These are phyloP conservation scores for Trichomonas gallinae DNA, from an alignment of 208 protist genomes.

Conservation along the genomic window DNA sequence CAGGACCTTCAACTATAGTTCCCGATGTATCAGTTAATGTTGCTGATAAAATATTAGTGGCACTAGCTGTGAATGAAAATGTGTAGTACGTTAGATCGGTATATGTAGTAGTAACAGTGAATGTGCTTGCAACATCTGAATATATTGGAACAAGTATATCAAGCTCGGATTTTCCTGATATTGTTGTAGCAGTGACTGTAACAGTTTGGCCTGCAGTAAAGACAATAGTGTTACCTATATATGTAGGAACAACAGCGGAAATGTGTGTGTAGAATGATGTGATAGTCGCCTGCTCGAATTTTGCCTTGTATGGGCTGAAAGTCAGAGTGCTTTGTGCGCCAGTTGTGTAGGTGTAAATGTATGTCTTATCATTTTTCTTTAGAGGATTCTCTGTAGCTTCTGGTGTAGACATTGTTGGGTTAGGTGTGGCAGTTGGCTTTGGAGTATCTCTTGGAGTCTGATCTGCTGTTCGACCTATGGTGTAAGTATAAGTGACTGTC, in stretches of 20 bases:
- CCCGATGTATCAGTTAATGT: background rate
- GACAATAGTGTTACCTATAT: background rate
- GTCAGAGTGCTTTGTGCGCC: background rate
- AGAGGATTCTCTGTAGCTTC: background rate
- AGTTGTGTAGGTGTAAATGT: background rate
- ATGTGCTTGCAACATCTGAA: background rate
- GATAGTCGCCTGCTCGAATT: background rate
- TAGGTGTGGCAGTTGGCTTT: background rate
- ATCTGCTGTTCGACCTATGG: background rate
- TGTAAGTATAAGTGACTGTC: background rate
- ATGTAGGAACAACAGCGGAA: background rate
- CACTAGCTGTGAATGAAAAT: background rate
- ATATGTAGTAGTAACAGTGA: background rate
- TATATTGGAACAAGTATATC: background rate
- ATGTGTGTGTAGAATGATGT: background rate
- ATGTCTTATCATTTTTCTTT: background rate
- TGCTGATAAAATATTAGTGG: background rate
- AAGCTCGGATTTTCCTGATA: no score
- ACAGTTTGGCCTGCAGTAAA: background rate
- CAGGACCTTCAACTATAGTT: no score
- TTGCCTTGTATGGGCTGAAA: background rate
- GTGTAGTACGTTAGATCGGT: background rate
- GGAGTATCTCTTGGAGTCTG: background rate
- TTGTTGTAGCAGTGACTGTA: background rate
- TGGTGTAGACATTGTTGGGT: background rate